Base-by-base conservation (phyloP, 495 filamentous ascomycete species). In the Penicillium tannophilum region DNA sequence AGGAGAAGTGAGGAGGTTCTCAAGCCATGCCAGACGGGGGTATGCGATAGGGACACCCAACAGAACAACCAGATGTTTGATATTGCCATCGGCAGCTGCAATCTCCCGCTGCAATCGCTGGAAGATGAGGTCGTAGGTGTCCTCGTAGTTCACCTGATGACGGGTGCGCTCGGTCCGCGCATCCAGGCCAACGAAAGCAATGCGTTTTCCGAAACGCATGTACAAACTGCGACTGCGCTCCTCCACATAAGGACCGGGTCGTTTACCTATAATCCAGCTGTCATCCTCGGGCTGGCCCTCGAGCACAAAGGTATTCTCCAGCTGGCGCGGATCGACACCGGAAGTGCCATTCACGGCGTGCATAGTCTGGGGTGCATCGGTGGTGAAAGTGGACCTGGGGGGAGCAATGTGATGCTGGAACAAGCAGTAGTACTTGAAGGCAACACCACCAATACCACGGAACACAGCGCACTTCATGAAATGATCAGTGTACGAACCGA, bases 381-480 rank as follows among this genome's bases (percentile, higher is more conserved):
- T 90, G 11, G 90, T 94, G 69, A 88, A 96, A 3, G 92, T 94
- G 6, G 88, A 90, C 57, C 82, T 78, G 11, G 91, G 91, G 16
- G 92, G 92, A 16, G 91, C 79, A 26, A 93, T 78, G 61, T 98
- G 93, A 58, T 97, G 93, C 76, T 97, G 93, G 76, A 98, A 97
- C 19, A 98, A 82, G 72, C 92, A 85, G 68, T 97, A 97, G 74
- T 96, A 95, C 69, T 92, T 95, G 75, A 88, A 88, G 4, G 91
- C 88, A 17, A 88, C 84, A 23, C 90, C 90, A 10, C 93, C 93
- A 60, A 98, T 93, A 50, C 93, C 93, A 55, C 88, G 84, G 77
- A 98, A 97, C 35, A 97, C 90, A 47, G 89, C 79, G 65, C 91
- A 96, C 68, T 82, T 86, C 93, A 98, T 97, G 74, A 97, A 96